Conservation (phyloP, 2,329 filamentous ascomycete genomes). For the Gyromitra esculenta region DNA sequence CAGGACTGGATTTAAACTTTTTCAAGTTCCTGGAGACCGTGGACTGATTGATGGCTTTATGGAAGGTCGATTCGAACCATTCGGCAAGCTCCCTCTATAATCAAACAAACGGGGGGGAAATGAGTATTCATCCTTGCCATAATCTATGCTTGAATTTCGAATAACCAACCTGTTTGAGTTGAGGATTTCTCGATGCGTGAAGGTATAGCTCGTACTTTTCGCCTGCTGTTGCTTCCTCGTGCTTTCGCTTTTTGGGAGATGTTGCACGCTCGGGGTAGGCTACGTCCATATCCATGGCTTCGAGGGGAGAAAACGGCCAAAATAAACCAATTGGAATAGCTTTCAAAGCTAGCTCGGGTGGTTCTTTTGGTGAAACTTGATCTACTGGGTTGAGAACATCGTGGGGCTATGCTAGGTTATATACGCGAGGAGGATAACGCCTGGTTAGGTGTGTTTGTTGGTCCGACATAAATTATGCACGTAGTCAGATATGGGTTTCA, state of each 20-base stretch:
- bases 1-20: conserved; percentile 52
- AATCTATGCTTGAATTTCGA: conserved; percentile 9
- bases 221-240: conserved; percentile 53
- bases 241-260: conserved; percentile 53
- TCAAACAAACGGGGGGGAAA: conserved; percentile 10
- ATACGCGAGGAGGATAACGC: conserved; percentile 52
- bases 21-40: conserved; percentile 54
- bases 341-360: conserved; percentile 45
- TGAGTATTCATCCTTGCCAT: conserved; percentile 32
- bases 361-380: conserved; percentile 48
- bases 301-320: conserved; percentile 41
- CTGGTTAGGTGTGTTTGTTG: conserved; percentile 51
- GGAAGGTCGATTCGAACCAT: conserved; percentile 52
- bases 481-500: conserved; percentile 54
- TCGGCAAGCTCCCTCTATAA: conserved; percentile 53
- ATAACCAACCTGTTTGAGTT: conserved; percentile 55
- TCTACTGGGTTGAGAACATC: conserved; percentile 52
- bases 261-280: conserved; percentile 42
- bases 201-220: conserved; percentile 53
- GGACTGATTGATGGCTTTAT: conserved; percentile 54
- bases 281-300: conserved; percentile 44
- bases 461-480: conserved; percentile 54
- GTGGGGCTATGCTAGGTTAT: conserved; percentile 53
- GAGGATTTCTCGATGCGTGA: conserved; percentile 49
- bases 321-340: conserved; percentile 44